Evolutionary conservation across 129 eudicot species (phyloP), one percentile per base, ranked within the genome.

Genomic region (Apium graveolens): DNA sequence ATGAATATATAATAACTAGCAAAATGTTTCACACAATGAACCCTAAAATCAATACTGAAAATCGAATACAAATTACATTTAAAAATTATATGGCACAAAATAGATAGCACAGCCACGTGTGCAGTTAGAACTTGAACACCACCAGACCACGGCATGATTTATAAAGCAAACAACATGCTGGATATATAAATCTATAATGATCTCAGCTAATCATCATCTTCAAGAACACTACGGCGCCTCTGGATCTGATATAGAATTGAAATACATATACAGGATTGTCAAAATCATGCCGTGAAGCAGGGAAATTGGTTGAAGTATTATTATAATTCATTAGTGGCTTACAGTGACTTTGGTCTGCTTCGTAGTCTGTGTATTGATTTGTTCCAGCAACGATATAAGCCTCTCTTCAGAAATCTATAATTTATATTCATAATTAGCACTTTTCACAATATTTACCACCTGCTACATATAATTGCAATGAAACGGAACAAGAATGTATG

Each of bases 281-380:
- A 71, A 57, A 55, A 12, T 43, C 63, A 62, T 62, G 60, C 10
- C 69, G 14, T 37, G 13, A 79, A 76, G 27, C 49, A 80, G 55
- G 35, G 46, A 14, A 55, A 43, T 34, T 2, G 4, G 13, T 2
- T 63, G n/a, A 31, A 37, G 27, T 5, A 5, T 43, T 48, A 32
- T 39, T 31, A 27, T 4, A 34, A 73, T 17, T 74, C 7, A 9
- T 73, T 11, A 42, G n/a, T 51, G 62, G 87, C 98, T 87, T 90
- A 95, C 98, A 17, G 94, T 95, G 73, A 95, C 98, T 95, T 90
- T 95, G 69, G 98, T 95, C 84, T 91, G 94, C 78, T 90, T 91
- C 74, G 94, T 86, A 76, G 97, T 95, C 85, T 95, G 98, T 41
- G 86, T 91, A 83, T 95, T 95, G 81, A 95, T 95, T 84, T 95